phyloP scores from a whole-genome alignment of 2,329 filamentous ascomycete genomes.

The Hypoxylon rubiginosum region DNA sequence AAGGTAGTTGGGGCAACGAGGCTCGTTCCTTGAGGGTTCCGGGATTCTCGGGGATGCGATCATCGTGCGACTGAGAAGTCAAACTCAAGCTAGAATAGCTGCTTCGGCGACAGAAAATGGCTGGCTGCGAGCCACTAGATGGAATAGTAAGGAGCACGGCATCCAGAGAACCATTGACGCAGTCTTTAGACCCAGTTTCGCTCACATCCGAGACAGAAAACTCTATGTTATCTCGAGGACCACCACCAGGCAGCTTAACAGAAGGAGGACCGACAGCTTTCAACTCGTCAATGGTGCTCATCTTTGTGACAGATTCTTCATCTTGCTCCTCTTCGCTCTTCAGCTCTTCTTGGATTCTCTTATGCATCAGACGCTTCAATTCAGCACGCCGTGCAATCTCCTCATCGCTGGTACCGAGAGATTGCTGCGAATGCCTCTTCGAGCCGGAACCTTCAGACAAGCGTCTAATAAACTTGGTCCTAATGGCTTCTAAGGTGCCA shows the following conservation, averaged over 20 bases:
- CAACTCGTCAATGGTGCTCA: conserved; percentile 43
- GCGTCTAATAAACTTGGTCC: conserved; percentile 60
- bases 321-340: conserved; percentile 59
- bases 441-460: conserved; percentile 61
- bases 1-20: conserved; percentile 39
- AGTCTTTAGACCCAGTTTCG: conserved; percentile 30
- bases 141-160: conserved; percentile 23
- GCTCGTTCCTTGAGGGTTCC: conserved; percentile 30
- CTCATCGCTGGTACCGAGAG: conserved; percentile 63
- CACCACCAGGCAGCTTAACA: conserved; percentile 53
- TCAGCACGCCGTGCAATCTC: conserved; percentile 69
- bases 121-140: conserved; percentile 18
- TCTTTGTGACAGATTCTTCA: conserved; percentile 51
- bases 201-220: conserved; percentile 54
- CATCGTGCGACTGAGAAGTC: conserved; percentile 26
- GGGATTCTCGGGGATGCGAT: conserved; percentile 19
- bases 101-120: conserved; percentile 29
- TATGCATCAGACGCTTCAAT: conserved; percentile 66
- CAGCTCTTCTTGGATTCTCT: conserved; percentile 70
- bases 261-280: conserved; percentile 49
- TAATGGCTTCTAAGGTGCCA: conserved; percentile 61
- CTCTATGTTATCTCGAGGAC: conserved; percentile 65
- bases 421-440: conserved; percentile 57
- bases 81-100: conserved; percentile 38
- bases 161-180: conserved; percentile 12